Percentiles rank a stretch among this genome's conserved stretches.
These are phyloP conservation scores for Ganoderma lucidum DNA, from an alignment of 1,284 basidiomycete genomes.

Conservation along the genomic window DNA sequence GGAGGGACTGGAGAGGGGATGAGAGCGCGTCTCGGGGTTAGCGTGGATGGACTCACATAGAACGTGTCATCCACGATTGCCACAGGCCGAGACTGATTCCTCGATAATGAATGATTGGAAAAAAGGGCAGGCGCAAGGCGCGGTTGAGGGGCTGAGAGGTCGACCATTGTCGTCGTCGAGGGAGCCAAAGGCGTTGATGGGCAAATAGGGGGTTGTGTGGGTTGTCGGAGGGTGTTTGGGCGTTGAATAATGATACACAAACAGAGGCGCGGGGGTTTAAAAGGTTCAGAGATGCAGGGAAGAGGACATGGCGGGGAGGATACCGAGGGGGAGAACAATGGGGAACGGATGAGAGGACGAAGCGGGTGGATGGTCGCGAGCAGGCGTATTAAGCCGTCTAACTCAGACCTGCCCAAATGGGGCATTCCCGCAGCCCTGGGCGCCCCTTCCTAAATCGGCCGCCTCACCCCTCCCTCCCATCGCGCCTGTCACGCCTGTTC, in stretches of 20 bases:
- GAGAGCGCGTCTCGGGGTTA: conserved; percentile 25
- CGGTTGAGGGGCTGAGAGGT: conserved; percentile 38
- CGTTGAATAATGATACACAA: conserved; percentile 35
- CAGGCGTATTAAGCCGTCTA: conserved; percentile 22
- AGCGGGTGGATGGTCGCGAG: conserved; percentile 19
- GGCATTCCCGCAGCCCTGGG: conserved; percentile 16
- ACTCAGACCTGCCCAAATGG: conserved; percentile 18
- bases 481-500: conserved; percentile 1
- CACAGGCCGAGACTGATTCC: conserved; percentile 24
- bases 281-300: conserved; percentile 26
- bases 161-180: conserved; percentile 26
- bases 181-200: conserved; percentile 10
- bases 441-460: conserved; percentile 18
- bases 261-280: conserved; percentile 33
- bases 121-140: conserved; percentile 32
- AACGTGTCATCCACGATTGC: conserved; percentile 35
- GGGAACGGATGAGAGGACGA: conserved; percentile 29
- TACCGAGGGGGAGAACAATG: conserved; percentile 35
- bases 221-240: conserved; percentile 14
- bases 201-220: conserved; percentile 18
- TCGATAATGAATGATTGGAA: conserved; percentile 21
- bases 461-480: conserved; percentile 4
- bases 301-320: conserved; percentile 28
- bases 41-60: conserved; percentile 32
- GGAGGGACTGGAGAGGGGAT: conserved; percentile 26